phyloP scores from a whole-genome alignment of 1,284 basidiomycete species.

The Takashimella tepidaria region DNA sequence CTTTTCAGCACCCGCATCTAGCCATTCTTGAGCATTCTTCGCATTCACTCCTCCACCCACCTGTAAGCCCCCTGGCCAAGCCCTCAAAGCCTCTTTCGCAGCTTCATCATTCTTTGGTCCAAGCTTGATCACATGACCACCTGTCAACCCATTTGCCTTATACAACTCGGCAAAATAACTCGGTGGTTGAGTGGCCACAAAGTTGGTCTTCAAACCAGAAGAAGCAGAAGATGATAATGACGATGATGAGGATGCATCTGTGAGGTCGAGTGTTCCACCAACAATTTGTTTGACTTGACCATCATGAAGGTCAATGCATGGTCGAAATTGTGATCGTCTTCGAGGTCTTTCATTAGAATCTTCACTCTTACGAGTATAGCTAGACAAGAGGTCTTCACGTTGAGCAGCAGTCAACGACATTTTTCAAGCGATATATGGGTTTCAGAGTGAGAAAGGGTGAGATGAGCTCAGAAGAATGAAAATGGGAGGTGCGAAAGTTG shows the following conservation, averaged over 20 bases:
- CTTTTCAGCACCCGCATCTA: slow-evolving; percentile 86
- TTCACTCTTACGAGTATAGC: background rate
- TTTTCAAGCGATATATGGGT: too few species aligned
- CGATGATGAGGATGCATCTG: background rate
- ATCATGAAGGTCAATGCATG: slow-evolving; percentile 94
- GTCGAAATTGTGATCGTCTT: slow-evolving; percentile 61
- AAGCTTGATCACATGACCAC: slow-evolving; percentile 96
- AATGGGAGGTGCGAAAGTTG: too few species aligned
- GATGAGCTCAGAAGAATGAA: too few species aligned
- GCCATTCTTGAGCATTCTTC: slow-evolving; percentile 76
- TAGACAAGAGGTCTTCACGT: background rate
- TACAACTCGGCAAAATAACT: slow-evolving; percentile 79
- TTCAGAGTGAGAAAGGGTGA: too few species aligned
- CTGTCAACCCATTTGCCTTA: slow-evolving; percentile 60
- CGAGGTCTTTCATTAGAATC: slow-evolving; percentile 4
- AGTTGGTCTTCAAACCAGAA: slow-evolving; percentile 76
- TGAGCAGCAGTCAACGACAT: too few species aligned
- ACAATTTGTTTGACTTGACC: slow-evolving; percentile 98
- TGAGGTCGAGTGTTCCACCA: slow-evolving; percentile 70
- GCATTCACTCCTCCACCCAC: slow-evolving; percentile 89
- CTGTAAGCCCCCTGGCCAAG: slow-evolving; percentile 84
- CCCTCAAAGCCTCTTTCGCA: slow-evolving; percentile 69
- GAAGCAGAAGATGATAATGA: slow-evolving; percentile 33
- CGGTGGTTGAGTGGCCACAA: slow-evolving; percentile 82
- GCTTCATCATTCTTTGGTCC: slow-evolving; percentile 82